phyloP scores from a whole-genome alignment of 441 rosid genomes.

The Gossypium trilobum region DNA sequence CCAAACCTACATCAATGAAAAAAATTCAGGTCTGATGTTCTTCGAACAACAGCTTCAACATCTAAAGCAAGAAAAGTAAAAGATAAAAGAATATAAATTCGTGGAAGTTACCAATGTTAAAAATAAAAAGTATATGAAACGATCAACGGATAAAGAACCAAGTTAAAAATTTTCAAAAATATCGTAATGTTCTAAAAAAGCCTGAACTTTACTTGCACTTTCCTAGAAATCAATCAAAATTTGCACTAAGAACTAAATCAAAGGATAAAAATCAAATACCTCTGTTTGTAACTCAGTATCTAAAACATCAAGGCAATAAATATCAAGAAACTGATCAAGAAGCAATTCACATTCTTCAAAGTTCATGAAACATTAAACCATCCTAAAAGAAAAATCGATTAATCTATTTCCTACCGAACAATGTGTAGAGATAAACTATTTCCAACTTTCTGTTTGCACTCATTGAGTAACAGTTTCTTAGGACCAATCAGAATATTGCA shows the following conservation, averaged over 20 bases:
- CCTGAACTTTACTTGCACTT: background rate
- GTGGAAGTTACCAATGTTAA: too few relatives aligned
- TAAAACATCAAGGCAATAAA: background rate
- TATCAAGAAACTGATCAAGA: background rate
- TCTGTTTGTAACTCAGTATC: background rate
- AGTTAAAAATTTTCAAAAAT: background rate
- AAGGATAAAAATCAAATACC: too few relatives aligned
- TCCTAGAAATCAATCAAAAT: background rate
- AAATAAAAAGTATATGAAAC: too few relatives aligned
- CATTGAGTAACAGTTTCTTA: background rate
- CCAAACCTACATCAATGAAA: slow-evolving; percentile 13
- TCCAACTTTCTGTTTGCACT: background rate
- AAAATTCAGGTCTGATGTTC: background rate
- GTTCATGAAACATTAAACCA: background rate
- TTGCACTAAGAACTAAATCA: background rate
- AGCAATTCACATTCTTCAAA: background rate
- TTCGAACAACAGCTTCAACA: background rate
- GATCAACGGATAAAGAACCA: slow-evolving; percentile 4
- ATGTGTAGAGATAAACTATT: background rate
- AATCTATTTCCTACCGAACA: background rate
- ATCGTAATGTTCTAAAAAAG: background rate
- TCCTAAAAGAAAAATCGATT: background rate
- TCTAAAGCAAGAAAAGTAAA: background rate
- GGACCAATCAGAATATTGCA: background rate
- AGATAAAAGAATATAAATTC: background rate